Conservation (phyloP, 768 basidiomycete species). For the Trametes gibbosa region DNA sequence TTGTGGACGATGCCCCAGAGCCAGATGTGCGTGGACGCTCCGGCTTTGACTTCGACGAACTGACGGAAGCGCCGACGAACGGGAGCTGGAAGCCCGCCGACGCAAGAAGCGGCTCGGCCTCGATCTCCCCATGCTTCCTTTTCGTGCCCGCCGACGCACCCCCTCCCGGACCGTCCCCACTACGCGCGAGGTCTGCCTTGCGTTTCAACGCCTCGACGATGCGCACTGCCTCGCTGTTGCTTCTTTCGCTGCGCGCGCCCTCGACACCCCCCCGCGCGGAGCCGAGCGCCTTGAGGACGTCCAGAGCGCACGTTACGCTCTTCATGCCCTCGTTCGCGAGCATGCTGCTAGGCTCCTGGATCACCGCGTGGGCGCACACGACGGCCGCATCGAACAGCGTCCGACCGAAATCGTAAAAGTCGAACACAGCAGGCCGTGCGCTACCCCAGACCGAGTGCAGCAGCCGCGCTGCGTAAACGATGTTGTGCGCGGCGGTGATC, state of each 20-base stretch:
- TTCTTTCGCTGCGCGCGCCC: conserved; percentile 32
- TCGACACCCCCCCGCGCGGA: conserved; percentile 25
- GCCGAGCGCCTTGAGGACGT: conserved; percentile 38
- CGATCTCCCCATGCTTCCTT: conserved; percentile 42
- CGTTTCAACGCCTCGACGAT: conserved; percentile 40
- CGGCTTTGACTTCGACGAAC: conserved; percentile 22
- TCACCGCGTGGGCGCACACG: conserved; percentile 59
- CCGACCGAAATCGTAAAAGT: conserved; percentile 58
- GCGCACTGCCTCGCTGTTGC: conserved; percentile 36
- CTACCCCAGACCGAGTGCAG: conserved; percentile 42
- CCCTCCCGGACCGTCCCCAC: conserved; percentile 16
- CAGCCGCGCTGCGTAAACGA: conserved; percentile 51
- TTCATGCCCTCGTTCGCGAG: conserved; percentile 48
- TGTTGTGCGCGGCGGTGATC: conserved; percentile 62
- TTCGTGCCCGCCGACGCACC: conserved; percentile 34
- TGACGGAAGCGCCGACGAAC: conserved; percentile 39
- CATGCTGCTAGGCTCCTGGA: conserved; percentile 49
- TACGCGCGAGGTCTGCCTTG: conserved; percentile 38
- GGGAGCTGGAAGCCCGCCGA: conserved; percentile 40
- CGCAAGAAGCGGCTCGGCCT: conserved; percentile 28
- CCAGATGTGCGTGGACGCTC: conserved; percentile 13
- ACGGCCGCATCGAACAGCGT: conserved; percentile 66
- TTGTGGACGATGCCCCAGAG: not conserved
- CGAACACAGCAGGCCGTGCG: conserved; percentile 45
- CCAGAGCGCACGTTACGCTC: conserved; percentile 43